Evolutionary conservation across 2,329 filamentous ascomycete genomes (phyloP).

Genomic region (Cladosporium halotolerans): DNA sequence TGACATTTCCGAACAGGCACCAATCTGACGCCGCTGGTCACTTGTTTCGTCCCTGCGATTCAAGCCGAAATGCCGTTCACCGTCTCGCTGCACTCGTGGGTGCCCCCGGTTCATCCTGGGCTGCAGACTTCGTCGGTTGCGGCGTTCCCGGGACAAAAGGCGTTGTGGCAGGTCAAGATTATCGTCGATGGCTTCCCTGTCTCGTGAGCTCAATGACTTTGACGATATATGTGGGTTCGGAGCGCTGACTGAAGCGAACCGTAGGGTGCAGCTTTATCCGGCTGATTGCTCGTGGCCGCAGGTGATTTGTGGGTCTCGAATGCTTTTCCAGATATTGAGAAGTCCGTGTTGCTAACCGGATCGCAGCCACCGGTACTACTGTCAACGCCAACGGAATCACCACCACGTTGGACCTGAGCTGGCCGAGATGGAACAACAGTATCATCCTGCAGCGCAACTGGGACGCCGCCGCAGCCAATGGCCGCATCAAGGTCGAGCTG

Average conservation of each 20-base stretch:
- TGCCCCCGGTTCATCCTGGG: not conserved
- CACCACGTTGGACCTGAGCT: constrained; percentile 34
- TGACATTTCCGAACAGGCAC: not conserved
- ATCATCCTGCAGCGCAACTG: constrained; percentile 64
- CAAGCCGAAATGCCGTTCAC: constrained; percentile 54
- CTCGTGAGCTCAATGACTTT: constrained; percentile 15
- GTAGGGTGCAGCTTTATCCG: constrained; percentile 50
- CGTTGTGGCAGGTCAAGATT: constrained; percentile 49
- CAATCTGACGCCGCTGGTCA: constrained; percentile 38
- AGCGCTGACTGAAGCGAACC: not conserved
- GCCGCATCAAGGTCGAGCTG: constrained; percentile 70
- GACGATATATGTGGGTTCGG: not conserved
- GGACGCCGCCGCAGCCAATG: constrained; percentile 63
- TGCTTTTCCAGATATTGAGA: not conserved
- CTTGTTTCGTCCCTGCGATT: constrained; percentile 65
- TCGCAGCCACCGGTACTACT: not conserved
- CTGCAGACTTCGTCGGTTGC: not conserved
- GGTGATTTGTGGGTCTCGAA: constrained; percentile 42
- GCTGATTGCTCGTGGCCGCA: constrained; percentile 48
- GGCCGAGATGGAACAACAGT: constrained; percentile 65
- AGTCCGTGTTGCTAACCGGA: too few species aligned
- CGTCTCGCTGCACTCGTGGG: constrained; percentile 70
- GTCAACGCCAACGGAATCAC: not conserved
- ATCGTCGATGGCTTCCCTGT: constrained; percentile 61
- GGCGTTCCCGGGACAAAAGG: constrained; percentile 31